Percentiles rank a stretch among this genome's conserved stretches.
phyloP scores from a whole-genome alignment of 2,329 filamentous ascomycete genomes.

The Stagonosporopsis tanaceti region DNA sequence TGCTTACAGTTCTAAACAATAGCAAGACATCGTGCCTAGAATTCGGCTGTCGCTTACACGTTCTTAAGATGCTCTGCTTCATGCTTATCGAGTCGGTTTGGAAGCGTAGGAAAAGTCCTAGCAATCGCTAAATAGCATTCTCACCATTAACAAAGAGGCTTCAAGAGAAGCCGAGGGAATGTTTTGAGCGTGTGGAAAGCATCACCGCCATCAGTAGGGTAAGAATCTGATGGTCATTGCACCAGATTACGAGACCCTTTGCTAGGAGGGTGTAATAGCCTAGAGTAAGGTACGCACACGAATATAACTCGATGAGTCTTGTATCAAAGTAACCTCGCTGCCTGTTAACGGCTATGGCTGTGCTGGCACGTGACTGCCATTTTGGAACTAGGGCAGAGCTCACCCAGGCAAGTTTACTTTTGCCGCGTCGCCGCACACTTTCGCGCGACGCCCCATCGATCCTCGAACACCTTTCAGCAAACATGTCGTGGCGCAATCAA shows the following conservation, averaged over 20 bases:
- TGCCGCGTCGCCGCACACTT: constrained; percentile 11
- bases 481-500: constrained; percentile 71
- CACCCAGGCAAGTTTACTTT: constrained; percentile 8
- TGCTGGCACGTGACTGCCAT: constrained; percentile 7
- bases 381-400: background rate
- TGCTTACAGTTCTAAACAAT: background rate
- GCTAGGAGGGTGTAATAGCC: too few relatives aligned
- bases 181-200: background rate
- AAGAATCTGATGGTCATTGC: too few relatives aligned
- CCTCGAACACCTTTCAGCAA: constrained; percentile 28
- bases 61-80: background rate
- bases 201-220: too few relatives aligned
- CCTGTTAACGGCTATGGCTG: background rate
- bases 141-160: background rate
- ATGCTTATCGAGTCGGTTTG: background rate
- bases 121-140: background rate
- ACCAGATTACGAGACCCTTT: too few relatives aligned
- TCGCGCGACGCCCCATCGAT: constrained; percentile 22
- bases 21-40: background rate
- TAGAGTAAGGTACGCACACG: too few relatives aligned
- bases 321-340: too few relatives aligned
- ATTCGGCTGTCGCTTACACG: background rate
- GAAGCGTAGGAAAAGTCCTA: background rate
- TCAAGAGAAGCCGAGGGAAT: background rate
- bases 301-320: too few relatives aligned